A percentile compares a stretch with the other conserved stretches of the same genome.
Evolutionary conservation across 305 asterid genomes (phyloP).

Genomic region (Fraxinus nigra): DNA sequence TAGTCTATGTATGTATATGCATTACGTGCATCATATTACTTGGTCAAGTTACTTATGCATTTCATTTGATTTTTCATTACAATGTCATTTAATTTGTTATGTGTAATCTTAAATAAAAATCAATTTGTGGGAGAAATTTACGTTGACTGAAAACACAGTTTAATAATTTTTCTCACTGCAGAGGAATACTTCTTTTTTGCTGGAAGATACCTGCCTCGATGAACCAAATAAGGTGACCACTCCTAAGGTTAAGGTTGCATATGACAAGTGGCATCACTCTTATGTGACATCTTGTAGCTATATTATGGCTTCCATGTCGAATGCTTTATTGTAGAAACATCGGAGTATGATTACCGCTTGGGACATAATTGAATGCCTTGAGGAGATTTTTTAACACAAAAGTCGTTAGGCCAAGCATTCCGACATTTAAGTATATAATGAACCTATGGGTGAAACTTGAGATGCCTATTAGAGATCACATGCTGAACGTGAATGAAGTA

Average conservation of each 20-base stretch:
- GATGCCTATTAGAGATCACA: not conserved
- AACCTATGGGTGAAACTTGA: not conserved
- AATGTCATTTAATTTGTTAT: not conserved
- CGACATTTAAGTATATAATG: not conserved
- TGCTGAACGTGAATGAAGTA: not conserved
- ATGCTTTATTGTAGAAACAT: not conserved
- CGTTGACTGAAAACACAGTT: not conserved
- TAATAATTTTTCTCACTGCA: not conserved
- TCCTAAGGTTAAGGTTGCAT: not conserved
- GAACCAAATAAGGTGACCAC: not conserved
- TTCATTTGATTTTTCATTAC: not conserved
- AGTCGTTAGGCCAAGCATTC: not conserved
- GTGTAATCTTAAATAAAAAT: not conserved
- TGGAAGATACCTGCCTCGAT: not conserved
- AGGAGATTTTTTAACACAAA: not conserved
- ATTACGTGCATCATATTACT: not conserved
- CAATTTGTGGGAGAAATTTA: not conserved
- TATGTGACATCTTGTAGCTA: not conserved
- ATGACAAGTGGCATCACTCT: not conserved
- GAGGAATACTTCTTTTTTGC: not conserved
- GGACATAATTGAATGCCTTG: not conserved
- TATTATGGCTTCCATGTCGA: not conserved
- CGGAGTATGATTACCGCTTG: not conserved
- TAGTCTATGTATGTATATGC: not conserved
- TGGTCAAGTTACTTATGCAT: not conserved